These are phyloP conservation scores for Prunus salicina DNA, from an alignment of 306 rosid genomes.

Conservation along the genomic window DNA sequence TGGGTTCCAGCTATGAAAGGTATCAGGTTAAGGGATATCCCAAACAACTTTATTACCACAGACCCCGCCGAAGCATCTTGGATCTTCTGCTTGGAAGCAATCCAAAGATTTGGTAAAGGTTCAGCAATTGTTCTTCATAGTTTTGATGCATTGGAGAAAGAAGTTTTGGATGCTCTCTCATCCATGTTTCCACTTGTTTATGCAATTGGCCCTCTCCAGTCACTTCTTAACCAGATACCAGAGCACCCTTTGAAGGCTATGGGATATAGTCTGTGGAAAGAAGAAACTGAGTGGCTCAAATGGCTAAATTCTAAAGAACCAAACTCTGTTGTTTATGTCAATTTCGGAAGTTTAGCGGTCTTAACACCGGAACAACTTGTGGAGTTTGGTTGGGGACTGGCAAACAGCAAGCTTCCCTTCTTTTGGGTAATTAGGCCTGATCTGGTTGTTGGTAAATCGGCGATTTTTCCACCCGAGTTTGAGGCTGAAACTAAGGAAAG, in stretches of 20 bases:
- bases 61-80: neutral
- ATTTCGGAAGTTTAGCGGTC: conserved; percentile 10
- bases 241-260: neutral
- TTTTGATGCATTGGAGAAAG: conserved; percentile 6
- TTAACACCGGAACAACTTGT: neutral
- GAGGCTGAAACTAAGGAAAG: no score
- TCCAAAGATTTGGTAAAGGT: neutral
- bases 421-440: conserved; percentile 21
- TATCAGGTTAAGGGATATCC: conserved; percentile 12
- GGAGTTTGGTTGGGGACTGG: conserved; percentile 19
- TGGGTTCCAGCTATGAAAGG: conserved; percentile 13
- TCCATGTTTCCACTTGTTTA: neutral
- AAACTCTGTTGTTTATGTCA: conserved; percentile 15
- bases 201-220: conserved; percentile 15
- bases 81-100: neutral
- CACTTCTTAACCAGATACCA: neutral
- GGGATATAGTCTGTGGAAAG: conserved; percentile 15
- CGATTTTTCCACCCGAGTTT: no score
- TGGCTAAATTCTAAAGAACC: conserved; percentile 12
- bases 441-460: neutral
- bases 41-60: neutral
- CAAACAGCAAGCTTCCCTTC: conserved; percentile 8
- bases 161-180: conserved; percentile 10
- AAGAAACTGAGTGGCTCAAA: conserved; percentile 14
- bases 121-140: conserved; percentile 10